Base-by-base conservation (phyloP, 1,284 basidiomycete genomes). In the Melampsora americana region DNA sequence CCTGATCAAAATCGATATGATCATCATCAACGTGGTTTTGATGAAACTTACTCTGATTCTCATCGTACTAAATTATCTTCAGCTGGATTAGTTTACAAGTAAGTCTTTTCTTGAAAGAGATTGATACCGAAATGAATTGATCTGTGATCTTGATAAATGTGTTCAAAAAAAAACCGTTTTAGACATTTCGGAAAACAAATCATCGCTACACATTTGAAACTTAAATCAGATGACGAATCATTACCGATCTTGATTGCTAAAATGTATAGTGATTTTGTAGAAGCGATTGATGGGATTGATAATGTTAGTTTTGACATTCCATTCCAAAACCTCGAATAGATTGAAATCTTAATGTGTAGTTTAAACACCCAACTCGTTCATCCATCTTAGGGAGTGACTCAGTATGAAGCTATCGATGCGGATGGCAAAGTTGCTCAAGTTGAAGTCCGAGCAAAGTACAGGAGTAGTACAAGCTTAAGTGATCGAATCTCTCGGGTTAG, bases 1-100 rank as follows among this genome's bases (percentile, higher is more conserved):
- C 88, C 90, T 80, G 85, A 84, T 68, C 88, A 86, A 77, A 87
- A 90, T 78, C 87, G 91, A 48, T 99, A 93, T 84, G 95, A 99
- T 83, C 95, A 99, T 82, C 95, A 99, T 82, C 96, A 99, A 83
- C 89, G 95, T 66, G 94, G 91, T 0, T 99, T 99, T 83, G 86
- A 86, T 14, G 92, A 95, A 82, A 88, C 91, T 20, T 97, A 99
- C 83, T 95, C 93, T 5, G 85, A 89, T 79, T 91, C 90, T 9
- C 83, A 84, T 82, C 84, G 84, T 48, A 98, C 92, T 78, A 99
- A 99, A 84, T 85, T 99, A 53, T 93, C 90, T 56, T 94, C 92
- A 20, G 95, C 95, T 3, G 95, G 95, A 18, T 85, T 99, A 75
- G 88, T 99, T 32, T 96, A 95, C 88, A 97, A 96, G 93, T 92